Percentiles rank a stretch among this genome's conserved stretches.
Evolutionary conservation across 2,329 filamentous ascomycete species (phyloP).

Genomic region (Tolypocladium tundrense): DNA sequence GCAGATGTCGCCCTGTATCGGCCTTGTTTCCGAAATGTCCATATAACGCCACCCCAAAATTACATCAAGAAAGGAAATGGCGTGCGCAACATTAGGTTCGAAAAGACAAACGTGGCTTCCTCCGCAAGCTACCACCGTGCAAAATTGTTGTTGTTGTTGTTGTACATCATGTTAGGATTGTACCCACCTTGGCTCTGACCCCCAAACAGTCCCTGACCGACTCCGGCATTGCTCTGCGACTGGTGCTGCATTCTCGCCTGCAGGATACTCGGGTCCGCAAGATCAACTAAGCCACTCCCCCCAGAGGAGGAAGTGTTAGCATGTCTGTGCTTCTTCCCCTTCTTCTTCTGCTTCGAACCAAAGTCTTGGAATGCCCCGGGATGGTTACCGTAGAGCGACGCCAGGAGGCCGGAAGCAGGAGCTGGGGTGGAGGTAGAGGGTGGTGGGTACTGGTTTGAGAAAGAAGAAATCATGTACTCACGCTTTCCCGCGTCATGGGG

Average conservation of each 20-base stretch:
- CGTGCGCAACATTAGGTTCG: constrained; percentile 7
- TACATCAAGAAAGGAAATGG: constrained; percentile 10
- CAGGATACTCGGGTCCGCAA: constrained; percentile 99
- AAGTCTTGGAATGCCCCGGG: constrained; percentile 82
- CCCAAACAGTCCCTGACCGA: constrained; percentile 82
- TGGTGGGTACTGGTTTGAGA: constrained; percentile 76
- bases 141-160: constrained; percentile 47
- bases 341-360: constrained; percentile 98
- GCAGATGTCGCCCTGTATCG: constrained; percentile 12
- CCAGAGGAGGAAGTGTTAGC: constrained; percentile 99
- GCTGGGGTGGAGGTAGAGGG: constrained; percentile 72
- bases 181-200: constrained; percentile 93
- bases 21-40: constrained; percentile 12
- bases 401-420: constrained; percentile 84
- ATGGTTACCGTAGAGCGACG: constrained; percentile 82
- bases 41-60: constrained; percentile 15
- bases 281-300: constrained; percentile 98
- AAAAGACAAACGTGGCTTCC: constrained; percentile 10
- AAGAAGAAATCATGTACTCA: constrained; percentile 96
- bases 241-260: constrained; percentile 93
- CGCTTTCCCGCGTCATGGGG: constrained; percentile 84
- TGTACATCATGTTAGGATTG: constrained; percentile 78
- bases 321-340: constrained; percentile 99
- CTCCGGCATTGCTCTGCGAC: constrained; percentile 70
- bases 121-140: constrained; percentile 49